Evolutionary conservation across 345 rosid genomes (phyloP), one percentile per base, ranked within the genome.

Genomic region (Murraya paniculata): DNA sequence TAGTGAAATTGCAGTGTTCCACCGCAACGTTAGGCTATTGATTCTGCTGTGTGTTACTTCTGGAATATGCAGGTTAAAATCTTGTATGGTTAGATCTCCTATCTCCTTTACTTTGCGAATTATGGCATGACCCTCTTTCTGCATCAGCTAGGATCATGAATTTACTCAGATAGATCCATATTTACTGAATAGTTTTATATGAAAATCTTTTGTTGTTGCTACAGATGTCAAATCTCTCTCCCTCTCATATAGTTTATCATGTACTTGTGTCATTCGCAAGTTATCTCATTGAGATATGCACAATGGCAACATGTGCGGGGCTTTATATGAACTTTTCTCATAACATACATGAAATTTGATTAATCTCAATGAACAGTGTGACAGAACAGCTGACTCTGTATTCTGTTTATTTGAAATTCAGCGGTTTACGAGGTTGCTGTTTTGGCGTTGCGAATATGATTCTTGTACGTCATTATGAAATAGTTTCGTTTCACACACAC

Each of bases 391-490:
- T 87, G 80, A 88, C 64, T 30, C 38, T 64, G 14, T 69, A 11
- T 67, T 79, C 35, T 88, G 60, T 87, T 76, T 58, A 75, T 87
- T 66, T 80, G 79, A 74, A 79, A 75, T 85, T 74, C 95, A 93
- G 99, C 76, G 99, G 98, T 76, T 78, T 93, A 78, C 84, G 99
- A 60, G 99, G 99, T 82, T 91, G 91, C 95, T 96, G 84, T 82
- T 93, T 93, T 83, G 92, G 98, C 85, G 88, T 96, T 79, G 97
- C 98, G 24, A 96, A 96, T 84, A 93, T 93, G 99, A 91, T 96
- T 81, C 97, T 96, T 81, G 99, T 96, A 88, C 91, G 98, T 92
- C 84, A 28, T 59, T 70, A 9, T 76, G 61, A 57, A 53, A 75
- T 74, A 21, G 4, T 28, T 70, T 30, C 24, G 10, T 30, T 35